Evolutionary conservation across 2,329 filamentous ascomycete genomes (phyloP).

Genomic region (Pseudocercospora ulei): DNA sequence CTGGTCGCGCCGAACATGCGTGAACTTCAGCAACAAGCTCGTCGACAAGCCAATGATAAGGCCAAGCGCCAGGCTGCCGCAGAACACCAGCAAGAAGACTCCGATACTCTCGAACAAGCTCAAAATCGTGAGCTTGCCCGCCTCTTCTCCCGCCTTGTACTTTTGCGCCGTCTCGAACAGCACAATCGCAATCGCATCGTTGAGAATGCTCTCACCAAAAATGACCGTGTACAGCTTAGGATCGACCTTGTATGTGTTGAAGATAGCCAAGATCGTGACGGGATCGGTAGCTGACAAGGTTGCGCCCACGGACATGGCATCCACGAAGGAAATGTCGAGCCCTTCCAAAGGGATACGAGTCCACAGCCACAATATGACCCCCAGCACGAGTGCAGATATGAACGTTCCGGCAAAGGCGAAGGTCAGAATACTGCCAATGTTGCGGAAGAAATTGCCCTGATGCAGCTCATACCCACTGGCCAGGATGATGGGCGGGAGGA

Average conservation of each 20-base stretch:
- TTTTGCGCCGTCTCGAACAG: conserved; percentile 95
- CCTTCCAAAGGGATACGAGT: conserved; percentile 77
- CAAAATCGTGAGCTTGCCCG: conserved; percentile 60
- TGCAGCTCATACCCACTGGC: conserved; percentile 95
- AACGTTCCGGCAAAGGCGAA: conserved; percentile 97
- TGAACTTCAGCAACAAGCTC: conserved; percentile 85
- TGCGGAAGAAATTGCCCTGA: conserved; percentile 97
- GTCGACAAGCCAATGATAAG: conserved; percentile 77
- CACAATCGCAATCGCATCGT: conserved; percentile 96
- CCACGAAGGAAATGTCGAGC: conserved; percentile 78
- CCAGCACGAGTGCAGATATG: conserved; percentile 90
- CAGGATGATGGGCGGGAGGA: conserved; percentile 96
- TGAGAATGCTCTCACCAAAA: conserved; percentile 95
- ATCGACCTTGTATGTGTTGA: conserved; percentile 98
- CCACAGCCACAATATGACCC: conserved; percentile 78
- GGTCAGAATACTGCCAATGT: conserved; percentile 92
- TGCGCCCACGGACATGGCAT: conserved; percentile 91
- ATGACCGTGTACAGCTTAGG: conserved; percentile 98
- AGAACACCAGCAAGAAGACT: conserved; percentile 92
- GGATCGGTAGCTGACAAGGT: conserved; percentile 95
- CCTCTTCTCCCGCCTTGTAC: conserved; percentile 67
- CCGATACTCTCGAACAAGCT: conserved; percentile 86
- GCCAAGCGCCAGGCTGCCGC: conserved; percentile 83
- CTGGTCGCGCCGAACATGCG: conserved; percentile 79
- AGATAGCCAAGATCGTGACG: conserved; percentile 94